Evolutionary conservation across 192 early-diverging fungal genomes (phyloP).

Genomic region (Entrophospora sp.): DNA sequence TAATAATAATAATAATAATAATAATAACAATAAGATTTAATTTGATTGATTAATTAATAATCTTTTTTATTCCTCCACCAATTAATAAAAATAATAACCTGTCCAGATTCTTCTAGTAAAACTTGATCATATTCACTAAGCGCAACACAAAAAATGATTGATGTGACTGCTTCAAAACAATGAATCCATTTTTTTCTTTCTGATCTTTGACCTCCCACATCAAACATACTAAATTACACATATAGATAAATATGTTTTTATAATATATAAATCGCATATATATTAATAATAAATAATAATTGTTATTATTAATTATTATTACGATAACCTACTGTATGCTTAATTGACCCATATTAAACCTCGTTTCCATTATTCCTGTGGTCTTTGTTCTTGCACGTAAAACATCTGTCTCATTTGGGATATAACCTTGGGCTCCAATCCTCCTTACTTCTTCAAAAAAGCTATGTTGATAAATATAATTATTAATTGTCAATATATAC

Average conservation of each 20-base stretch:
- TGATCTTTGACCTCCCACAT: constrained; percentile 78
- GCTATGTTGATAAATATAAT: constrained; percentile 29
- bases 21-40: background rate
- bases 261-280: no score
- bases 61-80: no score
- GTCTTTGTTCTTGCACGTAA: constrained; percentile 95
- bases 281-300: no score
- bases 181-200: constrained; percentile 85
- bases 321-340: constrained; percentile 68
- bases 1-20: background rate
- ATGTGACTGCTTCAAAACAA: constrained; percentile 77
- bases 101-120: constrained; percentile 71
- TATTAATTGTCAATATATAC: background rate
- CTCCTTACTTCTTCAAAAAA: constrained; percentile 88
- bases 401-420: constrained; percentile 91
- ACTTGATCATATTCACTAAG: constrained; percentile 92
- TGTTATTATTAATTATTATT: background rate
- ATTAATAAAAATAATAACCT: constrained; percentile 27
- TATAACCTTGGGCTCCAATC: constrained; percentile 72
- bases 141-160: constrained; percentile 91
- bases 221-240: constrained; percentile 73
- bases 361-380: constrained; percentile 93
- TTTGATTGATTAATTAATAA: background rate
- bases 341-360: constrained; percentile 84
- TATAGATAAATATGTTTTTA: background rate